Percentiles rank a stretch among this genome's conserved stretches.
Conservation (phyloP, 768 basidiomycete species). For the Kwoniella pini region DNA sequence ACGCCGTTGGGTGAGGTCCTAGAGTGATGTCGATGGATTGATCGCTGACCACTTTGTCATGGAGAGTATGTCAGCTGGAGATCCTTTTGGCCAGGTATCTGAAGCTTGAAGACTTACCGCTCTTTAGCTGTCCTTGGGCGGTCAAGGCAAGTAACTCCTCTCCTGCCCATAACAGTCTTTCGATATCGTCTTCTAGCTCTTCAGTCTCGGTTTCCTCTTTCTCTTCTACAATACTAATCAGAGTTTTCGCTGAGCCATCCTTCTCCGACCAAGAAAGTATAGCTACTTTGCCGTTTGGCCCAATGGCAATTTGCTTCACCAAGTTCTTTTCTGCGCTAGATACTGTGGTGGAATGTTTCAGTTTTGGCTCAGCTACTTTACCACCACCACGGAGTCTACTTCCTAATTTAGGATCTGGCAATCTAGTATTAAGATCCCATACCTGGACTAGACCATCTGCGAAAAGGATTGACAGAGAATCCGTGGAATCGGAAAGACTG, state of each 20-base stretch:
- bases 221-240: constrained; percentile 6
- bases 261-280: constrained; percentile 22
- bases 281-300: constrained; percentile 29
- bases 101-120: constrained; percentile 14
- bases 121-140: constrained; percentile 12
- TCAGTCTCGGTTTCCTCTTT: constrained; percentile 8
- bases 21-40: constrained; percentile 23
- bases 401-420: constrained; percentile 51
- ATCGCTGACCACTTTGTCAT: constrained; percentile 18
- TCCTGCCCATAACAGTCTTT: constrained; percentile 21
- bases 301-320: constrained; percentile 36
- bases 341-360: constrained; percentile 24
- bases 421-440: constrained; percentile 68
- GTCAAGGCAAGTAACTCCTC: constrained; percentile 29
- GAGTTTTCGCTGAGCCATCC: constrained; percentile 7
- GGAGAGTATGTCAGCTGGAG: no score
- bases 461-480: constrained; percentile 69
- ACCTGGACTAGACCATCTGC: constrained; percentile 68
- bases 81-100: no score
- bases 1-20: constrained; percentile 28
- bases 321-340: constrained; percentile 22
- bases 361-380: constrained; percentile 48
- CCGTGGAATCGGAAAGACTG: constrained; percentile 63
- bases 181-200: constrained; percentile 11
- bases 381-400: constrained; percentile 47